Evolutionary conservation across 192 early-diverging fungal species (phyloP).

Genomic region (Coemansia umbellata): DNA sequence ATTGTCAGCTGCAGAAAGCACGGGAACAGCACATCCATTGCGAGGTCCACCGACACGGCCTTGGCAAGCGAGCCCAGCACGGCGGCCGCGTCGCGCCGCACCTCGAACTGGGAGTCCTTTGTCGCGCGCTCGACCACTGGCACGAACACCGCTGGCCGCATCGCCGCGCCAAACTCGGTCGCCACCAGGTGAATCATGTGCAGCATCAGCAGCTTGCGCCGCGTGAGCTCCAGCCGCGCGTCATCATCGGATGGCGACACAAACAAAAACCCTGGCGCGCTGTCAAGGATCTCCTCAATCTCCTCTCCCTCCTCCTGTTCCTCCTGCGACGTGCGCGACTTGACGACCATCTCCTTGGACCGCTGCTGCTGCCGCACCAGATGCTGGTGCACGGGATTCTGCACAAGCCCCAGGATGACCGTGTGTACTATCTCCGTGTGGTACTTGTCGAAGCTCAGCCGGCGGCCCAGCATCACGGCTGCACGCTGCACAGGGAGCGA

Average conservation of each 20-base stretch:
- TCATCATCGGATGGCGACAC: constrained; percentile 39
- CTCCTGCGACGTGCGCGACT: constrained; percentile 16
- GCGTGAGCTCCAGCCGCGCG: constrained; percentile 33
- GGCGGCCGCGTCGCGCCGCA: constrained; percentile 50
- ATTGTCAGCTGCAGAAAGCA: constrained; percentile 31
- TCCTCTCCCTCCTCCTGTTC: neutral
- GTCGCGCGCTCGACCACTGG: constrained; percentile 46
- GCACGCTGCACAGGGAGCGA: constrained; percentile 46
- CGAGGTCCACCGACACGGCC: constrained; percentile 45
- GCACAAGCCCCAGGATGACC: constrained; percentile 43
- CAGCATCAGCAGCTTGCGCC: constrained; percentile 48
- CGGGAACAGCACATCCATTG: constrained; percentile 42
- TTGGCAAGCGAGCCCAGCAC: constrained; percentile 43
- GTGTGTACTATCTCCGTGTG: constrained; percentile 52
- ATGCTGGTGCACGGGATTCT: constrained; percentile 25
- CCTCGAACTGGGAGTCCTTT: constrained; percentile 40
- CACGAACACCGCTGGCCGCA: constrained; percentile 51
- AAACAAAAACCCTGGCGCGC: constrained; percentile 12
- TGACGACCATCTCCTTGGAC: constrained; percentile 39
- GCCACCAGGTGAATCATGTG: constrained; percentile 49
- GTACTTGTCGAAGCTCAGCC: constrained; percentile 34
- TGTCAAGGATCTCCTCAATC: neutral
- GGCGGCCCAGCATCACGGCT: constrained; percentile 27
- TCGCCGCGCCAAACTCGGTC: constrained; percentile 31
- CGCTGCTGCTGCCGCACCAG: constrained; percentile 28